A percentile compares a stretch with the other conserved stretches of the same genome.
These are phyloP conservation scores for Penicillium longicatenatum DNA, from an alignment of 495 filamentous ascomycete genomes.

Conservation along the genomic window DNA sequence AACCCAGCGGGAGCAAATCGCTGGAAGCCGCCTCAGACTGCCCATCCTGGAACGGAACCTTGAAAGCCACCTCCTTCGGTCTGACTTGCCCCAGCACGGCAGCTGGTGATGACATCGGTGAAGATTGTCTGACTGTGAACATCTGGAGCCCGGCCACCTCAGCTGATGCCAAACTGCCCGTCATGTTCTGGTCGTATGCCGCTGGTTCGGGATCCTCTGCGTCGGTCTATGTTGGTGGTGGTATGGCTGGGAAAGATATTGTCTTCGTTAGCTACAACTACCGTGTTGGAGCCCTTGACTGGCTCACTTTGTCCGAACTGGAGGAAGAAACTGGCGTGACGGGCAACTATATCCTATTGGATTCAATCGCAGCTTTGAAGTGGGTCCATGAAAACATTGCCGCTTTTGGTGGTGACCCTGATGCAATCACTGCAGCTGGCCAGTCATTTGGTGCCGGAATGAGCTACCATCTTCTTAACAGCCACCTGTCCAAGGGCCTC, in stretches of 20 bases:
- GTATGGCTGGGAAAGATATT: not conserved
- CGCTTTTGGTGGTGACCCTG: not conserved
- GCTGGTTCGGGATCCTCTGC: not conserved
- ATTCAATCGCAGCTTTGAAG: not conserved
- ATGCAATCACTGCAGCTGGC: not conserved
- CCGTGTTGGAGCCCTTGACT: not conserved
- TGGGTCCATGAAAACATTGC: conserved; percentile 2
- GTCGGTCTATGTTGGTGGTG: not conserved
- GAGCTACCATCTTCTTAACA: not conserved
- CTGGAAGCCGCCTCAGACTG: conserved; percentile 14
- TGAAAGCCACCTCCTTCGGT: not conserved
- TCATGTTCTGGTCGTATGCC: not conserved
- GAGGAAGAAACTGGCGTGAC: not conserved
- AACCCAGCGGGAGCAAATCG: conserved; percentile 14
- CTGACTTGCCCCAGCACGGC: not conserved
- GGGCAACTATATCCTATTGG: not conserved
- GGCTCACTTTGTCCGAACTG: not conserved
- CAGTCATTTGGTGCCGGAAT: conserved; percentile 1
- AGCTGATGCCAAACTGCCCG: conserved; percentile 19
- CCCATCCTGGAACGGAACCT: conserved; percentile 8
- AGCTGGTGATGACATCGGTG: not conserved
- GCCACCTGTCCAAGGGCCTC: not conserved
- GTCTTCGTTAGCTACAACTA: conserved; percentile 2
- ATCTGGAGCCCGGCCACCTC: conserved; percentile 20
- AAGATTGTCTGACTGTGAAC: conserved; percentile 20